Percentiles rank a stretch among this genome's conserved stretches.
Conservation (phyloP, 1,284 basidiomycete genomes). For the Volvariella surrecta region DNA sequence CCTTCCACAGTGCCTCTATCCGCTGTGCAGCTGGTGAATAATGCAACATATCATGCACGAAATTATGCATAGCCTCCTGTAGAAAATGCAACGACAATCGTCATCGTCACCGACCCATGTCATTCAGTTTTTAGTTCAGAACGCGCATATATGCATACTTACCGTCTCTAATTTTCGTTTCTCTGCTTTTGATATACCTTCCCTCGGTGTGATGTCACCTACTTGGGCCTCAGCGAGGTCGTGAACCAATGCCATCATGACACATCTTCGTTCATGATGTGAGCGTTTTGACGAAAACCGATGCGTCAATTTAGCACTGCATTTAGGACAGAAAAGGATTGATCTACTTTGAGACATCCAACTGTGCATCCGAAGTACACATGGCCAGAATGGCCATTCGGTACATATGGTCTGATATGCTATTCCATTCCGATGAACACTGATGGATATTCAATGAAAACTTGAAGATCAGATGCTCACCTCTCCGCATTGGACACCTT, state of each 20-base stretch:
- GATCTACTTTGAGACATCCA: slow-evolving; percentile 75
- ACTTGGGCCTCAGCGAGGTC: slow-evolving; percentile 98
- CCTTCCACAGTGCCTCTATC: slow-evolving; percentile 78
- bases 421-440: slow-evolving; percentile 19
- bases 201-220: slow-evolving; percentile 89
- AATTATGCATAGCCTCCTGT: slow-evolving; percentile 87
- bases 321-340: not conserved
- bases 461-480: slow-evolving; percentile 28
- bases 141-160: slow-evolving; percentile 9
- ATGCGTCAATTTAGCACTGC: no score
- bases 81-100: not conserved
- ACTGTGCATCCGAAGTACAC: slow-evolving; percentile 60
- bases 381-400: slow-evolving; percentile 91
- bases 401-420: slow-evolving; percentile 97
- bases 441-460: no score
- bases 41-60: slow-evolving; percentile 86
- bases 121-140: not conserved
- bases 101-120: not conserved
- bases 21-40: slow-evolving; percentile 69
- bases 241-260: slow-evolving; percentile 87
- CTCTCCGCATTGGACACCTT: slow-evolving; percentile 78
- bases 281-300: not conserved
- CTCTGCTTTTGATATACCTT: slow-evolving; percentile 76
- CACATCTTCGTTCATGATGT: slow-evolving; percentile 46
- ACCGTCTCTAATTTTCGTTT: slow-evolving; percentile 75